Percentiles rank a stretch among this genome's conserved stretches.
These are phyloP conservation scores for Wallacemonas sp. DNA, from an alignment of 208 protist genomes.

Conservation along the genomic window DNA sequence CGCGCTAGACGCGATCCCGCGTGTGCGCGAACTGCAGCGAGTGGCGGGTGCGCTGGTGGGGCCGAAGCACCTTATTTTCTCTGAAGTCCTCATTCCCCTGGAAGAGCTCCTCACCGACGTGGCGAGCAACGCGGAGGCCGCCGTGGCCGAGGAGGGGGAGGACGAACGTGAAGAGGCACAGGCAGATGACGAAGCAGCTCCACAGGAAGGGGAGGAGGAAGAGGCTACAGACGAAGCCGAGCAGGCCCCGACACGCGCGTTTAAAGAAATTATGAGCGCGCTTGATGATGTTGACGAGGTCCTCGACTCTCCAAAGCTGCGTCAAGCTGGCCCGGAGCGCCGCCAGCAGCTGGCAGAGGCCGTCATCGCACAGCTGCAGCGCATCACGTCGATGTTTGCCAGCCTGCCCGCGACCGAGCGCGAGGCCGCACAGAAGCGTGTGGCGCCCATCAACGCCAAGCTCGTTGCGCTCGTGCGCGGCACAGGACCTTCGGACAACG, in stretches of 20 bases:
- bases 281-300: slow-evolving; percentile 38
- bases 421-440: slow-evolving; percentile 26
- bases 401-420: slow-evolving; percentile 37
- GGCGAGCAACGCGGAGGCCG: neutral
- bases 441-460: slow-evolving; percentile 38
- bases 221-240: neutral
- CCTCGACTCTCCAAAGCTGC: slow-evolving; percentile 36
- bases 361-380: slow-evolving; percentile 49
- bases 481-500: neutral
- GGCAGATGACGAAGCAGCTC: neutral
- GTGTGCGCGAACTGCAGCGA: neutral
- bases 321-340: slow-evolving; percentile 18
- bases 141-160: slow-evolving; percentile 11
- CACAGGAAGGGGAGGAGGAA: neutral
- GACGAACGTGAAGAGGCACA: neutral
- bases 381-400: slow-evolving; percentile 29
- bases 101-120: slow-evolving; percentile 41
- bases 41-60: neutral
- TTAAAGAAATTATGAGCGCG: slow-evolving; percentile 28
- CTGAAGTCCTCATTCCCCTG: slow-evolving; percentile 49
- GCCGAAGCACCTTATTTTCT: slow-evolving; percentile 19
- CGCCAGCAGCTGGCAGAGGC: slow-evolving; percentile 21
- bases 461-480: slow-evolving; percentile 15
- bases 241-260: slow-evolving; percentile 18
- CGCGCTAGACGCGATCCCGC: slow-evolving; percentile 1